These are phyloP conservation scores for Aspergillus versicolor DNA, from an alignment of 2,329 filamentous ascomycete genomes.

Conservation along the genomic window DNA sequence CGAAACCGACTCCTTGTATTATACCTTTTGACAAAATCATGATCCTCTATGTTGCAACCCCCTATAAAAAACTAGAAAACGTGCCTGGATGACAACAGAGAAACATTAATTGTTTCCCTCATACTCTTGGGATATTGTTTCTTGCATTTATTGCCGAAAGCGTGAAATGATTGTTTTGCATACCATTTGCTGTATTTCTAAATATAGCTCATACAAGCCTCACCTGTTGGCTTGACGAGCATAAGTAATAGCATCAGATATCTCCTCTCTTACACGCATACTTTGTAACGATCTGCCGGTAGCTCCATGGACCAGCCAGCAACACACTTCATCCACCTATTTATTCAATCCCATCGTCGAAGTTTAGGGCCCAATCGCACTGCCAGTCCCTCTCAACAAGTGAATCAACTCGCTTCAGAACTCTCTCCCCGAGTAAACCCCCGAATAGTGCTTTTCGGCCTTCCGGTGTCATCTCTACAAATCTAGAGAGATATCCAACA, in stretches of 20 bases:
- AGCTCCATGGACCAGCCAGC: background rate
- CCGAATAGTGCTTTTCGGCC: conserved; percentile 55
- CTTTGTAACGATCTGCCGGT: background rate
- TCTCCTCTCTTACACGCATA: conserved; percentile 29
- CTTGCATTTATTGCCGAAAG: conserved; percentile 25
- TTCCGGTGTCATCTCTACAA: conserved; percentile 56
- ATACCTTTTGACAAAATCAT: conserved; percentile 32
- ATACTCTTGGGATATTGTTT: conserved; percentile 17
- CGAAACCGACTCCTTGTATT: conserved; percentile 28
- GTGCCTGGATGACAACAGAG: conserved; percentile 4
- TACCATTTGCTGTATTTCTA: conserved; percentile 36
- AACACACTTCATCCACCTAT: background rate
- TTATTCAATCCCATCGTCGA: conserved; percentile 9
- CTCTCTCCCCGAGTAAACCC: conserved; percentile 54
- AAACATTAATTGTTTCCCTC: conserved; percentile 2
- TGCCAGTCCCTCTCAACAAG: conserved; percentile 55
- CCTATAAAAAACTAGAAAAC: conserved; percentile 22
- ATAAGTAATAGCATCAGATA: conserved; percentile 31
- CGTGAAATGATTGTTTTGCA: conserved; percentile 29
- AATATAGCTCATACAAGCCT: conserved; percentile 22
- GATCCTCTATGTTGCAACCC: conserved; percentile 23
- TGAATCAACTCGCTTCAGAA: conserved; percentile 54
- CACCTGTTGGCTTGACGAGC: conserved; percentile 15
- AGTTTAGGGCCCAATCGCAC: conserved; percentile 25
- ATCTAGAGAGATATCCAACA: conserved; percentile 34